Evolutionary conservation across 345 rosid species (phyloP).

Genomic region (Orychophragmus violaceus): DNA sequence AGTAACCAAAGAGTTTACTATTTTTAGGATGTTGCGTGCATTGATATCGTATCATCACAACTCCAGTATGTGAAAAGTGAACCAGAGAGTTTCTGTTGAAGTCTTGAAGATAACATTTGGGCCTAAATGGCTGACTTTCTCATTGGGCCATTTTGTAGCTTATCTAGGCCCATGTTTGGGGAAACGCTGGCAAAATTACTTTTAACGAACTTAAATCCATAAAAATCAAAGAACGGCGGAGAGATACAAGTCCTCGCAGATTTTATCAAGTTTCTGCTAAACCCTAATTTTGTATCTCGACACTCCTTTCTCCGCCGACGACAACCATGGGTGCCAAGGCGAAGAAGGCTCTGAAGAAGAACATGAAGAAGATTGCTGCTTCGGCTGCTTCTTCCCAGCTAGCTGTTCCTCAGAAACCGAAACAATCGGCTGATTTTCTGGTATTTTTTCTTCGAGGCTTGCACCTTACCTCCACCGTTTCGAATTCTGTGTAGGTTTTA

Average conservation of each 20-base stretch:
- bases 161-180: neutral
- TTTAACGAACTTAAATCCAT: neutral
- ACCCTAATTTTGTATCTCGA: conserved; percentile 5
- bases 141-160: neutral
- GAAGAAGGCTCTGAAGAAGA: conserved; percentile 61
- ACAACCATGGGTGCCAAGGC: conserved; percentile 60
- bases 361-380: conserved; percentile 42
- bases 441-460: conserved; percentile 28
- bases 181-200: neutral
- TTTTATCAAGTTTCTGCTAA: neutral
- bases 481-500: neutral
- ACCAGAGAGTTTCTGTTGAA: neutral
- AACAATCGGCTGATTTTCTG: conserved; percentile 62
- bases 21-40: neutral
- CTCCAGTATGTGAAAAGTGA: neutral
- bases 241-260: neutral
- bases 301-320: conserved; percentile 11
- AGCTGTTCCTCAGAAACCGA: conserved; percentile 26
- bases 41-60: neutral
- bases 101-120: neutral
- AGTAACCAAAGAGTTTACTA: neutral
- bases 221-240: neutral
- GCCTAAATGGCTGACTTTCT: neutral
- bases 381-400: conserved; percentile 28
- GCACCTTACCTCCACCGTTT: neutral